phyloP scores from a whole-genome alignment of 2,329 filamentous ascomycete genomes.

The Cladophialophora bantiana region DNA sequence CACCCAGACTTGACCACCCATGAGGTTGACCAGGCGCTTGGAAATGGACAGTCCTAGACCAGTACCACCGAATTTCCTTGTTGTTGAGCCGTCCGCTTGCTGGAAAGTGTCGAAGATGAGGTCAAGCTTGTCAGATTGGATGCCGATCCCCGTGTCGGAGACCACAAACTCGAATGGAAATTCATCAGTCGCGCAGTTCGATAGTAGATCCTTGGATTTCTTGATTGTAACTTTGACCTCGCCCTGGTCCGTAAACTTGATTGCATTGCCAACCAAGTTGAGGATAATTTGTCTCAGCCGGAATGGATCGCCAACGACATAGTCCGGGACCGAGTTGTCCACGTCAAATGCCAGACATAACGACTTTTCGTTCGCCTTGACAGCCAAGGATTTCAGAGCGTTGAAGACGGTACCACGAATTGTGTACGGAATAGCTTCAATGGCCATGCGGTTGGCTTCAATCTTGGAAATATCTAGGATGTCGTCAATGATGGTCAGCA shows the following conservation, averaged over 20 bases:
- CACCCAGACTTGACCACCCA: constrained; percentile 97
- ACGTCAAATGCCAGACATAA: constrained; percentile 92
- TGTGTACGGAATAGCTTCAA: constrained; percentile 97
- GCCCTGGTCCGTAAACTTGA: constrained; percentile 98
- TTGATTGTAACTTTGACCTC: constrained; percentile 95
- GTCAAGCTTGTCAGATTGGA: constrained; percentile 92
- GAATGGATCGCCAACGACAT: constrained; percentile 96
- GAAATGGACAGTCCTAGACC: constrained; percentile 94
- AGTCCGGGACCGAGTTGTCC: constrained; percentile 90
- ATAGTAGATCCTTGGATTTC: constrained; percentile 62
- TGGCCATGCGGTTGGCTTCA: constrained; percentile 96
- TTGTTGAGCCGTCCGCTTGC: constrained; percentile 96
- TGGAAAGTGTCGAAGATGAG: constrained; percentile 99
- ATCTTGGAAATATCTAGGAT: constrained; percentile 76
- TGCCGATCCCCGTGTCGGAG: constrained; percentile 94
- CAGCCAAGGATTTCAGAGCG: constrained; percentile 93
- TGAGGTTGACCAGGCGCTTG: constrained; percentile 90
- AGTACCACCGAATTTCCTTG: constrained; percentile 92
- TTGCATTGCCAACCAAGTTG: constrained; percentile 96
- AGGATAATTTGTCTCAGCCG: constrained; percentile 94
- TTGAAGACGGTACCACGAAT: constrained; percentile 95
- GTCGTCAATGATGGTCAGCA: constrained; percentile 94
- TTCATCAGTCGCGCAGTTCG: constrained; percentile 71
- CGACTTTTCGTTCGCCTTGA: constrained; percentile 95
- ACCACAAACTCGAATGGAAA: constrained; percentile 97